A percentile compares a stretch with the other conserved stretches of the same genome.
phyloP scores from a whole-genome alignment of 2,329 filamentous ascomycete species.

The Arthrobotrys sphaeroides region DNA sequence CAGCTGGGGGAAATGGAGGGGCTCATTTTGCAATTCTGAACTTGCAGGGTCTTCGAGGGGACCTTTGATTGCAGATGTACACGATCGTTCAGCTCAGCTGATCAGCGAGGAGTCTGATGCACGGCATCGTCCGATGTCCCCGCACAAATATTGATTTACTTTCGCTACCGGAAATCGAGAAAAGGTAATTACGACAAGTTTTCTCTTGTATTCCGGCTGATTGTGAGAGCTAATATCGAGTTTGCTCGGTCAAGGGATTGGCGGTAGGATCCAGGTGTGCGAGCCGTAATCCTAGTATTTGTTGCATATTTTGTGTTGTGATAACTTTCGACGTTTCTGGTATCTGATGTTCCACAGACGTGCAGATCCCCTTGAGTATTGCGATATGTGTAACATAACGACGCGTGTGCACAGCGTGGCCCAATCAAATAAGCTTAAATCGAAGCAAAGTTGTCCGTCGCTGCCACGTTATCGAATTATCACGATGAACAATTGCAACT shows the following conservation, averaged over 20 bases:
- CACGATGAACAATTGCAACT: neutral
- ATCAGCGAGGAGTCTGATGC: neutral
- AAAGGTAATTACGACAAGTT: too few relatives aligned
- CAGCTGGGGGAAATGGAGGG: constrained; percentile 6
- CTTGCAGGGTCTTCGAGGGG: neutral
- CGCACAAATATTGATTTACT: neutral
- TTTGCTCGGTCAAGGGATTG: too few relatives aligned
- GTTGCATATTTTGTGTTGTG: constrained; percentile 32
- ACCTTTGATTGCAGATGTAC: neutral
- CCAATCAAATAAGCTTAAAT: too few relatives aligned
- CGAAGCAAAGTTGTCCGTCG: too few relatives aligned
- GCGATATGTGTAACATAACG: too few relatives aligned
- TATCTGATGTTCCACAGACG: neutral
- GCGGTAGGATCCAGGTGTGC: too few relatives aligned
- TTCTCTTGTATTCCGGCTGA: too few relatives aligned
- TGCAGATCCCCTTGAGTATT: too few relatives aligned
- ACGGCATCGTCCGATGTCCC: neutral
- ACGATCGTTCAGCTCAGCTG: neutral
- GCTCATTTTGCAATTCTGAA: neutral
- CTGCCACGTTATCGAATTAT: neutral
- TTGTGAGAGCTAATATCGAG: too few relatives aligned
- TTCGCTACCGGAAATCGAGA: neutral
- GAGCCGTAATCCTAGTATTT: neutral
- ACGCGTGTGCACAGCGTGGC: too few relatives aligned
- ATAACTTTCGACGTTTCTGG: neutral